Conservation (phyloP, 2,329 filamentous ascomycete species). For the Ophiosphaerella herpotricha region DNA sequence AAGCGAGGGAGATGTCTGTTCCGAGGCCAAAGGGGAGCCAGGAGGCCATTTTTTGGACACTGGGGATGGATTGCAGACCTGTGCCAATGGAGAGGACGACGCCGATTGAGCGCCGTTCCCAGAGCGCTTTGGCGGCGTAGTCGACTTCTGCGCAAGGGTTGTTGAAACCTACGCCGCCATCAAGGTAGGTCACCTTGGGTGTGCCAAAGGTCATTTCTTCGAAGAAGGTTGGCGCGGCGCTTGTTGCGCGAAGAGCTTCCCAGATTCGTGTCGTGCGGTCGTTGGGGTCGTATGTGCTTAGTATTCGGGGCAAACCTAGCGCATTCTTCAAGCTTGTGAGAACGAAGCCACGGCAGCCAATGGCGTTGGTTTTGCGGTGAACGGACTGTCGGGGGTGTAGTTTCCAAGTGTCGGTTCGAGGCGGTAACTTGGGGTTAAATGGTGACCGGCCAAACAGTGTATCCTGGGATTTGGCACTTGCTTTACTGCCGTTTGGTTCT, state of each 20-base stretch:
- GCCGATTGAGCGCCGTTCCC: conserved; percentile 43
- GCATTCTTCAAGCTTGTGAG: conserved; percentile 47
- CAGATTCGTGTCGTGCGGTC: conserved; percentile 49
- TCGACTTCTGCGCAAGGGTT: conserved; percentile 59
- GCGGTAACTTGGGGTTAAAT: conserved; percentile 17
- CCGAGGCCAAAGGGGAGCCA: conserved; percentile 49
- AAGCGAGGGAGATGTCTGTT: conserved; percentile 43
- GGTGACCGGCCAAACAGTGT: conserved; percentile 19
- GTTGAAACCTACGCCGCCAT: conserved; percentile 56
- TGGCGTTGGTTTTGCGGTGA: conserved; percentile 37
- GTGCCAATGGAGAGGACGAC: conserved; percentile 49
- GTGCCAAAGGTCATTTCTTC: conserved; percentile 57
- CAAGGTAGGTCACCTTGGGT: conserved; percentile 54
- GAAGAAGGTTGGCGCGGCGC: conserved; percentile 57
- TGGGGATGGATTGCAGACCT: conserved; percentile 45
- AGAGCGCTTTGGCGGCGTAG: conserved; percentile 51
- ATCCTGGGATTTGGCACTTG: neutral
- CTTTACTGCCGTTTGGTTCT: neutral
- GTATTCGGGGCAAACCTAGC: conserved; percentile 41
- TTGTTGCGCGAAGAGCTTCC: conserved; percentile 58
- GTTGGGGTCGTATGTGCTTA: conserved; percentile 47
- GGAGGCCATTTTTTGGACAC: conserved; percentile 41
- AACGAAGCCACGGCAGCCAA: conserved; percentile 46
- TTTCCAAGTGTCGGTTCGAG: conserved; percentile 39
- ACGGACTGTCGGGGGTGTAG: conserved; percentile 40